These are phyloP conservation scores for Suillus decipiens DNA, from an alignment of 768 basidiomycete genomes.

Conservation along the genomic window DNA sequence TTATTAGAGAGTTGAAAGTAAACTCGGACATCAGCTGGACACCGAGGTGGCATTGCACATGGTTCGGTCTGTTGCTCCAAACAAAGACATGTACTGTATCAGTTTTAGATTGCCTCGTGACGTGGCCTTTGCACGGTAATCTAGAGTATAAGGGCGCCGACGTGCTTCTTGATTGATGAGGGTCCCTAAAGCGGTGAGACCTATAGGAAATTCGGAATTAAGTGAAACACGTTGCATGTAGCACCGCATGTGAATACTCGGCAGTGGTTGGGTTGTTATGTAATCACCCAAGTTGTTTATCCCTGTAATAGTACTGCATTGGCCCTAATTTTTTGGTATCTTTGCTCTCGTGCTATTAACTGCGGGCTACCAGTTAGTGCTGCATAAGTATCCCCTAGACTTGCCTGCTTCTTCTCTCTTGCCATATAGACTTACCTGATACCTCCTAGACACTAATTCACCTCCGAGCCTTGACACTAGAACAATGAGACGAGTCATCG, in stretches of 20 bases:
- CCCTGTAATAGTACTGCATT: constrained; percentile 31
- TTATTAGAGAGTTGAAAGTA: constrained; percentile 69
- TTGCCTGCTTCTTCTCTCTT: constrained; percentile 25
- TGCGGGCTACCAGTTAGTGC: constrained; percentile 17
- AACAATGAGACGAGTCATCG: constrained; percentile 44
- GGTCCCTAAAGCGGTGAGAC: background rate
- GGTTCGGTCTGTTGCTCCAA: constrained; percentile 92
- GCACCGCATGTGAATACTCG: constrained; percentile 29
- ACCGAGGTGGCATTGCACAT: constrained; percentile 59
- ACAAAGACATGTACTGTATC: constrained; percentile 98
- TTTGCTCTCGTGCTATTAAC: constrained; percentile 10
- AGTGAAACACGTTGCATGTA: background rate
- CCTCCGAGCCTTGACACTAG: constrained; percentile 22
- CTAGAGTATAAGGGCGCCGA: constrained; percentile 3
- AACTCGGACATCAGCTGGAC: constrained; percentile 55
- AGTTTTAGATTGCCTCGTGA: constrained; percentile 72
- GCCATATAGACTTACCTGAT: constrained; percentile 38
- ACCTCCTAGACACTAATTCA: constrained; percentile 31
- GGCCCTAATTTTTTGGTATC: constrained; percentile 9
- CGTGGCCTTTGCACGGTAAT: constrained; percentile 37
- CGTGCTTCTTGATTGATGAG: constrained; percentile 5
- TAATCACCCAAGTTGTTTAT: constrained; percentile 31
- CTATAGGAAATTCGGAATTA: background rate
- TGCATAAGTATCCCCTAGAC: constrained; percentile 20
- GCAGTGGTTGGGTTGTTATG: constrained; percentile 34